These are phyloP conservation scores for Globisporangium sylvaticum DNA, from an alignment of 352 stramenopile genomes.

Conservation along the genomic window DNA sequence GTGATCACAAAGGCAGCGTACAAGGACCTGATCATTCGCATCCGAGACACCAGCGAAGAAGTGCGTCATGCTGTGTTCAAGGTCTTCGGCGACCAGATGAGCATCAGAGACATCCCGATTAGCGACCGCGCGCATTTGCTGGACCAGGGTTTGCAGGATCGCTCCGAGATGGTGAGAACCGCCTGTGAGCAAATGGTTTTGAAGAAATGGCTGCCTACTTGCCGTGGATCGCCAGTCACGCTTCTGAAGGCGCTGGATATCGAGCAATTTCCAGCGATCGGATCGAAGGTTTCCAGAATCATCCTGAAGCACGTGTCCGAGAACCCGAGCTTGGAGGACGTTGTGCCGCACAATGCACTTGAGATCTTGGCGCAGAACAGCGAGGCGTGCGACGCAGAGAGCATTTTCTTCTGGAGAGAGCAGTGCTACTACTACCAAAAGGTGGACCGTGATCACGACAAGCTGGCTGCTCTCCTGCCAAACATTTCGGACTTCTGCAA, in stretches of 20 bases:
- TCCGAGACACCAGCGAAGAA: slow-evolving; percentile 67
- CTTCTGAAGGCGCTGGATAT: slow-evolving; percentile 62
- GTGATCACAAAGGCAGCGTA: slow-evolving; percentile 37
- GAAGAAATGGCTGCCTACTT: slow-evolving; percentile 57
- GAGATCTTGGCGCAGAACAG: slow-evolving; percentile 38
- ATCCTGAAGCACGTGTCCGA: slow-evolving; percentile 44
- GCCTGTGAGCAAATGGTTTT: slow-evolving; percentile 76
- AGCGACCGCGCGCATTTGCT: slow-evolving; percentile 67
- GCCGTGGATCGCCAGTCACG: slow-evolving; percentile 42
- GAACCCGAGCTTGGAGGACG: slow-evolving; percentile 29
- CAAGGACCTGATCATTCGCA: slow-evolving; percentile 61
- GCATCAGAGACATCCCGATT: slow-evolving; percentile 54
- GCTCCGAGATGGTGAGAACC: slow-evolving; percentile 35
- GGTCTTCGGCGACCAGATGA: slow-evolving; percentile 39
- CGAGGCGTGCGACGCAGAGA: slow-evolving; percentile 41
- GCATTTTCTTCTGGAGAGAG: slow-evolving; percentile 78
- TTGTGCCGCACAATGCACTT: slow-evolving; percentile 38
- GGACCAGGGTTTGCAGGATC: slow-evolving; percentile 74
- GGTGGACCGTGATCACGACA: slow-evolving; percentile 53
- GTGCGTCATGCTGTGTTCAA: slow-evolving; percentile 58
- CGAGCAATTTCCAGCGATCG: slow-evolving; percentile 51
- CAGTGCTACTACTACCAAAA: slow-evolving; percentile 74
- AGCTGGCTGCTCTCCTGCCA: slow-evolving; percentile 44
- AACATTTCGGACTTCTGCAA: slow-evolving; percentile 74
- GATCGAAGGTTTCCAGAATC: slow-evolving; percentile 43